A percentile compares a stretch with the other conserved stretches of the same genome.
phyloP scores from a whole-genome alignment of 2,329 filamentous ascomycete species.

The Colletotrichum caudatum region DNA sequence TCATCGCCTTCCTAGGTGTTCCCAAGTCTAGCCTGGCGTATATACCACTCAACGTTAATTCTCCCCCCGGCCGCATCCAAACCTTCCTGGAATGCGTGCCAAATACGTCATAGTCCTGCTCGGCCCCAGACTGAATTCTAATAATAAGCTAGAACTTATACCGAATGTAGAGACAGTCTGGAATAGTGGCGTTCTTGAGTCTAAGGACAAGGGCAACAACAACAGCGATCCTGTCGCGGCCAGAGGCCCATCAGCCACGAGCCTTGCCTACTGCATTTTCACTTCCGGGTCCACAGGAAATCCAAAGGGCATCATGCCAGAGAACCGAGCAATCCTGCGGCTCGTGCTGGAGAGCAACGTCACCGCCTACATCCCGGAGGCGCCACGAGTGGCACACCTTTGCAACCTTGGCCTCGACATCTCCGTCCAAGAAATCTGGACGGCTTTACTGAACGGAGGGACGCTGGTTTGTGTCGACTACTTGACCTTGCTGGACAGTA shows the following conservation, averaged over 20 bases:
- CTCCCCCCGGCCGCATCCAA: slow-evolving; percentile 31
- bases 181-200: neutral
- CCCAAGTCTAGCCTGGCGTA: slow-evolving; percentile 43
- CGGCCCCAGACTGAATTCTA: neutral
- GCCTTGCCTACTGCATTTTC: slow-evolving; percentile 57
- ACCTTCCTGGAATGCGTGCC: slow-evolving; percentile 29
- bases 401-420: slow-evolving; percentile 43
- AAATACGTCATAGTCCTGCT: slow-evolving; percentile 33
- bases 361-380: neutral
- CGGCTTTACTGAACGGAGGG: too few species aligned
- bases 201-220: too few species aligned
- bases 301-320: slow-evolving; percentile 61
- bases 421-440: neutral
- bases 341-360: slow-evolving; percentile 7
- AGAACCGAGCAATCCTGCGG: slow-evolving; percentile 41
- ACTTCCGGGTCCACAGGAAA: slow-evolving; percentile 64
- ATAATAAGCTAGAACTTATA: neutral
- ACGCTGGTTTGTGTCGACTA: too few species aligned
- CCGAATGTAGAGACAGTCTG: neutral
- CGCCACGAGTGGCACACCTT: neutral
- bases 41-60: slow-evolving; percentile 42
- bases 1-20: slow-evolving; percentile 40
- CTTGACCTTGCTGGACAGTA: too few species aligned
- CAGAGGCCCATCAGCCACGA: slow-evolving; percentile 29
- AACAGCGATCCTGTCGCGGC: too few species aligned